Percentiles rank a stretch among this genome's conserved stretches.
Conservation (phyloP, 169 alveolate species). For the Cryptosporidium canis region DNA sequence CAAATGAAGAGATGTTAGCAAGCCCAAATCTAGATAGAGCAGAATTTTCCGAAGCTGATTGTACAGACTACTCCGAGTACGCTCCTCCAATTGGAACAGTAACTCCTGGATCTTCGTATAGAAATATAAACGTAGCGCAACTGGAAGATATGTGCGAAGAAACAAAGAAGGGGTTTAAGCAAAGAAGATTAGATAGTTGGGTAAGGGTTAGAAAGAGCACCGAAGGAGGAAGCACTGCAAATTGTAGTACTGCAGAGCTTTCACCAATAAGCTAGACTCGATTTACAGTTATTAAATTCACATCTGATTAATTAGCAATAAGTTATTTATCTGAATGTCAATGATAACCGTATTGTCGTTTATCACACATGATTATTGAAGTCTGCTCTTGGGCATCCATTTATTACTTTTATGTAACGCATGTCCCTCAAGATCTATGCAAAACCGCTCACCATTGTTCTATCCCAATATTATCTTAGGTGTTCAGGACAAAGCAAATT, state of each 20-base stretch:
- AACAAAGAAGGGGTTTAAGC: conserved; percentile 47
- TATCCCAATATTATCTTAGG: too few relatives aligned
- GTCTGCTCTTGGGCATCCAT: too few relatives aligned
- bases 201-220: conserved; percentile 10
- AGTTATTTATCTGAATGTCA: not conserved
- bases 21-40: conserved; percentile 22
- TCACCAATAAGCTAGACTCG: conserved; percentile 2
- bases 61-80: not conserved
- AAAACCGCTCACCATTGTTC: too few relatives aligned
- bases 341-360: not conserved
- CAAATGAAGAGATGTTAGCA: conserved; percentile 47
- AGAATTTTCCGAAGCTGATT: not conserved
- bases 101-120: conserved; percentile 4
- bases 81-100: not conserved
- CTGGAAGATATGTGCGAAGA: not conserved
- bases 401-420: too few relatives aligned
- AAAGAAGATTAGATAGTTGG: conserved; percentile 67
- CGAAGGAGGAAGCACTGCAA: conserved; percentile 36
- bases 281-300: not conserved
- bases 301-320: not conserved
- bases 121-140: not conserved
- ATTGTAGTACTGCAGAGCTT: conserved; percentile 58
- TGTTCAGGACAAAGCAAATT: not conserved
- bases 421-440: too few relatives aligned
- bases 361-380: not conserved